Evolutionary conservation across 371 early-diverging fungal genomes (phyloP), one percentile per base, ranked within the genome.

Genomic region (Blyttiomyces sp.): DNA sequence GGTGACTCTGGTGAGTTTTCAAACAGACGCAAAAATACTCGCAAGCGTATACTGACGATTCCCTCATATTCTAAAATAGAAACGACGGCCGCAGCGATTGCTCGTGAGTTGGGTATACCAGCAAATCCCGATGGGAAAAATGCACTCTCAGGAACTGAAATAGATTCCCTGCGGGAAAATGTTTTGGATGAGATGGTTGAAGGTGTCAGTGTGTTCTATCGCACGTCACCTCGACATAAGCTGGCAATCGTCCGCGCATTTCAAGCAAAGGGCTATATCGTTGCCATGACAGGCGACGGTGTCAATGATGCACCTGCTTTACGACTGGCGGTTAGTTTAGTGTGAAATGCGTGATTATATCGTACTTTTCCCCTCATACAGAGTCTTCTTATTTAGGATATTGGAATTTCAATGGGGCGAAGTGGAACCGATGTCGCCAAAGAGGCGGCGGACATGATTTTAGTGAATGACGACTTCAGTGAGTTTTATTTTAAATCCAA

Each of bases 281-380:
- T 87, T 6, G 81, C 79, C 21, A 79, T 86, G 79, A 81, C 80
- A 0, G 86, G 86, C 16, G 83, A 85, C 67, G 82, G 80, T 21
- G 92, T 92, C n/a, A 94, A 93, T 66, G 97, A 96, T 79, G 91
- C 91, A 0, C 92, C 91, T 11, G 95, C 97, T 4, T 69, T 96
- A 21, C 85, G 87, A 57, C 75, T 89, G 63, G 91, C 97, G 13
- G 77, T 74, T 34, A 39, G 68, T 35, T 35, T 2, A 11, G 63
- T 61, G 57, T 70, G 39, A 31, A 39, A 23, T 54, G 42, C 19
- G 31, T 23, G 19, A 16, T 30, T 28, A 32, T 50, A 34, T 24
- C 19, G 4, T 26, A 0, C 23, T 54, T 54, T 36, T 0, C n/a
- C 51, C 7, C 13, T 9, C n/a, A 16, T 39, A n/a, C n/a, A 13